Base-by-base conservation (phyloP, 371 early-diverging fungal species). In the Chytridiales sp. region DNA sequence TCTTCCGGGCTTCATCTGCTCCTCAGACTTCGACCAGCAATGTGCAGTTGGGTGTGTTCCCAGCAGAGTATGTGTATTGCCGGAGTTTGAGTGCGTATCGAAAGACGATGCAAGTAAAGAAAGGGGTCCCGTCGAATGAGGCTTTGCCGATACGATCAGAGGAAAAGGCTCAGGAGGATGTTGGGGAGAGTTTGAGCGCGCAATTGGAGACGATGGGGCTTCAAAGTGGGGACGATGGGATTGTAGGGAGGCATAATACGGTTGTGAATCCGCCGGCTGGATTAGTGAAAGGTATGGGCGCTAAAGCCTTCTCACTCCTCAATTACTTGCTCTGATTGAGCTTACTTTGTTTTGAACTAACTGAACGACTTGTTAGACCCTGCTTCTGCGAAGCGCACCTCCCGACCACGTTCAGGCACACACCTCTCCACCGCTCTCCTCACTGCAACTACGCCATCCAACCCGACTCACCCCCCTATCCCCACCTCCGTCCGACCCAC, bases 21-120 rank as follows among this genome's bases (percentile, higher is more conserved):
- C 38, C 38, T 9, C 11, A 9, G 11, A 38, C 8, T 38, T 38
- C 38, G 38, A 8, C 11, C 8, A 8, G 17, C 11, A 39, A 40
- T 27, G 76, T 31, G 31, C 48, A 42, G 21, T 27, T 82, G 39
- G 87, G 86, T 3, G 74, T 82, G 17, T 86, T 87, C 62, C 88
- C 88, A 9, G 73, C 76, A 27, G 68, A 76, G 26, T 79, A 84
- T 64, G 77, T 86, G 13, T 60, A 40, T 27, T 66, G 56, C 24
- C 22, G 66, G n/a, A 30, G 59, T 21, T 41, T 64, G 26, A 27
- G 44, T 8, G 46, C 62, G 5, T 47, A 62, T 22, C 54, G 56
- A 22, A 54, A 54, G 54, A 41, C 17, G 17, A 17, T 38, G 38
- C 8, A 38, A 17, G 5, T 74, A 78, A 47, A 75, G 82, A 60